Evolutionary conservation across 2,329 filamentous ascomycete genomes (phyloP).

Genomic region (Alternaria viburni): DNA sequence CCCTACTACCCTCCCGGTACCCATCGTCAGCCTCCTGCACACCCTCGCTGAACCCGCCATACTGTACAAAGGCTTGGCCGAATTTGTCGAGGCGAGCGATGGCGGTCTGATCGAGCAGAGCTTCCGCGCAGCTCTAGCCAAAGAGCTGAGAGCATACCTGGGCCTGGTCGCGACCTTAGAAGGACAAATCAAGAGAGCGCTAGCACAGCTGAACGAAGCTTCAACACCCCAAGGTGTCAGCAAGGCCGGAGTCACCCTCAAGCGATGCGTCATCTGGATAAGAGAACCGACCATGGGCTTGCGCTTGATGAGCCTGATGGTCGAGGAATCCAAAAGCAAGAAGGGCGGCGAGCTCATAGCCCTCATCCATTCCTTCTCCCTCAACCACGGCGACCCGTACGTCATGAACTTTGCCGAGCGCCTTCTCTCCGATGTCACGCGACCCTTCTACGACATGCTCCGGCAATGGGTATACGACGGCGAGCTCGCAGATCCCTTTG

Average conservation of each 20-base stretch:
- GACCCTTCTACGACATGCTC: slow-evolving; percentile 95
- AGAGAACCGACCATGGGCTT: slow-evolving; percentile 95
- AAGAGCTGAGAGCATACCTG: slow-evolving; percentile 87
- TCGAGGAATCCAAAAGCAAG: slow-evolving; percentile 82
- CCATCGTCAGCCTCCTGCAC: slow-evolving; percentile 85
- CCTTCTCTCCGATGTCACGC: slow-evolving; percentile 82
- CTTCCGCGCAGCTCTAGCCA: slow-evolving; percentile 81
- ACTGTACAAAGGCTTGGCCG: slow-evolving; percentile 80
- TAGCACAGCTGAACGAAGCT: slow-evolving; percentile 74
- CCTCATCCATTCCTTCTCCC: slow-evolving; percentile 89
- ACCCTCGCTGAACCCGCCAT: slow-evolving; percentile 90
- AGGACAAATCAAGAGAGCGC: slow-evolving; percentile 83
- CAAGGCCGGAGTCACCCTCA: slow-evolving; percentile 89
- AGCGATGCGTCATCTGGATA: slow-evolving; percentile 96
- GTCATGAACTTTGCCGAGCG: slow-evolving; percentile 93
- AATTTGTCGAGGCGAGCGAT: slow-evolving; percentile 81
- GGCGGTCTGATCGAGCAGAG: slow-evolving; percentile 91
- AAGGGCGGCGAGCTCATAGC: slow-evolving; percentile 93
- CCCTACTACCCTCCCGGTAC: slow-evolving; percentile 79
- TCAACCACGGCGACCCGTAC: slow-evolving; percentile 93
- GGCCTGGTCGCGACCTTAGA: slow-evolving; percentile 91
- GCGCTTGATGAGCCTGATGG: slow-evolving; percentile 90
- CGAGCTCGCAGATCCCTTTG: slow-evolving; percentile 93
- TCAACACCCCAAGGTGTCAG: slow-evolving; percentile 74
- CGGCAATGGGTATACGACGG: slow-evolving; percentile 98